Conservation (phyloP, 768 basidiomycete genomes). For the Daedalea quercina region DNA sequence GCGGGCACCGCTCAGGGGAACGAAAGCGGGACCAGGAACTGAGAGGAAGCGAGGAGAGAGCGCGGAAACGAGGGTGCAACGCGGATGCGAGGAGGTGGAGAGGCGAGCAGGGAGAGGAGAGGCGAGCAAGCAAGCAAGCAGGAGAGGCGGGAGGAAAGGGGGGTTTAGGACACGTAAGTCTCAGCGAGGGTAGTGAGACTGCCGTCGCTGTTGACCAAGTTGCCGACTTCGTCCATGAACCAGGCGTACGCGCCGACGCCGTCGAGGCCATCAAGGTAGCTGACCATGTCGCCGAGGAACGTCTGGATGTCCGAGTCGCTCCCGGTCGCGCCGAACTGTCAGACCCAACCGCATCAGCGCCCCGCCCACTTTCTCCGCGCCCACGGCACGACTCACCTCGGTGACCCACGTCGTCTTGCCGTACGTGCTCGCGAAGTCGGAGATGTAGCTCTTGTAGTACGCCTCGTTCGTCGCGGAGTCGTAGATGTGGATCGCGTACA, state of each 20-base stretch:
- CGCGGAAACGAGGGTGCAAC: too few relatives aligned
- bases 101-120: too few relatives aligned
- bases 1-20: neutral
- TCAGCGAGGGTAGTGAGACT: constrained; percentile 18
- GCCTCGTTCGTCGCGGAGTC: constrained; percentile 22
- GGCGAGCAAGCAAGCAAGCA: too few relatives aligned
- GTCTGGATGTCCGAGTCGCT: constrained; percentile 15
- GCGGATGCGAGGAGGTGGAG: too few relatives aligned
- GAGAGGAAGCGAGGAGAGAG: neutral
- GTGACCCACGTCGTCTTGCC: constrained; percentile 23
- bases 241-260: constrained; percentile 20
- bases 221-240: constrained; percentile 19
- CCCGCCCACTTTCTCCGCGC: neutral
- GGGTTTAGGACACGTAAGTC: constrained; percentile 31
- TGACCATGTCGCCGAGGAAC: constrained; percentile 22
- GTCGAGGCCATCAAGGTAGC: constrained; percentile 22
- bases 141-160: constrained; percentile 24
- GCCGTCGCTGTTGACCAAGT: constrained; percentile 19
- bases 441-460: constrained; percentile 26
- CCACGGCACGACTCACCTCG: constrained; percentile 16
- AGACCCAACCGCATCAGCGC: neutral
- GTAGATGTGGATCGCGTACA: constrained; percentile 24
- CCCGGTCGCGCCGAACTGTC: constrained; percentile 23
- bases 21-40: neutral
- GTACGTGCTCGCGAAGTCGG: constrained; percentile 21